These are phyloP conservation scores for Blakeslea trispora DNA, from an alignment of 371 early-diverging fungal species.

Conservation along the genomic window DNA sequence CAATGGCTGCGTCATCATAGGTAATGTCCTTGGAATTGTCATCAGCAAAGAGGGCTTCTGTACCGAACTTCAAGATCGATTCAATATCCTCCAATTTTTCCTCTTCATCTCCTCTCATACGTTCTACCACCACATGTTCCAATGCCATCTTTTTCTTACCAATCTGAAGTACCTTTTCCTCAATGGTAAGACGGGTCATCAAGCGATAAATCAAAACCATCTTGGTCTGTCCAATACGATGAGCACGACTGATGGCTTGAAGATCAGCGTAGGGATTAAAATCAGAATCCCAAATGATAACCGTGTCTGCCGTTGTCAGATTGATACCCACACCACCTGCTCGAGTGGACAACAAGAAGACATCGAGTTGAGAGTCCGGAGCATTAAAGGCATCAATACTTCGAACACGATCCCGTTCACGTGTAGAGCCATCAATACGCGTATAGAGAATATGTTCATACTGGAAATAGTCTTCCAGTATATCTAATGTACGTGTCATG, in stretches of 20 bases:
- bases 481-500: slow-evolving; percentile 64
- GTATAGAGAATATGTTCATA: slow-evolving; percentile 57
- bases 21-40: slow-evolving; percentile 53
- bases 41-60: slow-evolving; percentile 76
- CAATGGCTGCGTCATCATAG: slow-evolving; percentile 63
- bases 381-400: slow-evolving; percentile 84
- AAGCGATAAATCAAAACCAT: slow-evolving; percentile 86
- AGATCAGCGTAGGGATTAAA: slow-evolving; percentile 93
- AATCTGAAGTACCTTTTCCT: slow-evolving; percentile 77
- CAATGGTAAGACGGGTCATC: slow-evolving; percentile 76
- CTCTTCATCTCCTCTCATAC: slow-evolving; percentile 65
- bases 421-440: slow-evolving; percentile 83
- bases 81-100: slow-evolving; percentile 64
- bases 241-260: slow-evolving; percentile 92
- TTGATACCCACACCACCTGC: slow-evolving; percentile 97
- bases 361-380: slow-evolving; percentile 70
- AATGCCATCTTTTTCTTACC: slow-evolving; percentile 85
- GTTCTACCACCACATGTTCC: slow-evolving; percentile 85
- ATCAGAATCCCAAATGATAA: slow-evolving; percentile 94
- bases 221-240: slow-evolving; percentile 94
- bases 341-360: slow-evolving; percentile 84
- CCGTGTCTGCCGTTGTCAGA: slow-evolving; percentile 91
- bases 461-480: slow-evolving; percentile 73
- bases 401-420: slow-evolving; percentile 67
- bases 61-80: slow-evolving; percentile 79